Evolutionary conservation across 495 filamentous ascomycete species (phyloP).

Genomic region (Podospora tetraspora): DNA sequence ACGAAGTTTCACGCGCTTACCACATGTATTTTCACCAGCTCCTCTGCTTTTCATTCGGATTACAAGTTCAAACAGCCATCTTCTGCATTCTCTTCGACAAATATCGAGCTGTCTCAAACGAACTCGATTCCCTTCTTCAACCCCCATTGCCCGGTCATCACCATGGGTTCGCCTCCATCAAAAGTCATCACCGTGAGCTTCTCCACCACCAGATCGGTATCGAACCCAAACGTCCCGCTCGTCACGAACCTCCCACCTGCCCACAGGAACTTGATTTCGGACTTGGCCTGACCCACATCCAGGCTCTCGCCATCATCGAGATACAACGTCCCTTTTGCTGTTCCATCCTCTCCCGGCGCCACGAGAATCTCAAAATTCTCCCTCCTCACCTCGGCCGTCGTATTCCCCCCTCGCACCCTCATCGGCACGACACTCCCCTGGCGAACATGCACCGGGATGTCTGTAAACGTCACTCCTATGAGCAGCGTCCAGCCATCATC

Average conservation of each 20-base stretch:
- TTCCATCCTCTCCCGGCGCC: slow-evolving; percentile 48
- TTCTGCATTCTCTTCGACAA: not conserved
- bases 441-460: slow-evolving; percentile 70
- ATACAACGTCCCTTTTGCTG: slow-evolving; percentile 44
- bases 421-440: slow-evolving; percentile 63
- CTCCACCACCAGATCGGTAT: slow-evolving; percentile 45
- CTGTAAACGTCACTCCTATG: slow-evolving; percentile 17
- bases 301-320: slow-evolving; percentile 57
- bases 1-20: no score
- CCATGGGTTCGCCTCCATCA: slow-evolving; percentile 2
- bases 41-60: not conserved
- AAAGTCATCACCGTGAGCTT: slow-evolving; percentile 52
- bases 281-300: slow-evolving; percentile 28
- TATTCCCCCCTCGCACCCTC: slow-evolving; percentile 56
- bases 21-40: no score
- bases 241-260: slow-evolving; percentile 40
- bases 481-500: slow-evolving; percentile 44
- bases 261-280: slow-evolving; percentile 51
- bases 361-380: slow-evolving; percentile 67
- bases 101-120: not conserved
- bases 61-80: not conserved
- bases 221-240: slow-evolving; percentile 51
- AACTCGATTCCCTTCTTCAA: slow-evolving; percentile 11
- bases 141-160: slow-evolving; percentile 15
- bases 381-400: slow-evolving; percentile 60